Conservation (phyloP, 2,329 filamentous ascomycete genomes). For the Microascus cirrosus region DNA sequence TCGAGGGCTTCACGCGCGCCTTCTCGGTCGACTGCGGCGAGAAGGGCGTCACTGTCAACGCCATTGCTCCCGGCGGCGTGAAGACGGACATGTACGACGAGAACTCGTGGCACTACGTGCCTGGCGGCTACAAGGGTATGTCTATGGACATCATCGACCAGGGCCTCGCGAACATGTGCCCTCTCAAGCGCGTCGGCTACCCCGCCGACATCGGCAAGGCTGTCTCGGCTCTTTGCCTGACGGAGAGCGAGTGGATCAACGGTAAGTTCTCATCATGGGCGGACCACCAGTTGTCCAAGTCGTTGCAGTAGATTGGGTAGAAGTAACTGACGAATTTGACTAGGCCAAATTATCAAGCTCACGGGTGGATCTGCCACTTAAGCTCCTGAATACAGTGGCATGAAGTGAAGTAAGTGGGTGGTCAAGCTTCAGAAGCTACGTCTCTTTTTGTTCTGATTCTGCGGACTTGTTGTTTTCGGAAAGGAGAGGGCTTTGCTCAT, state of each 20-base stretch:
- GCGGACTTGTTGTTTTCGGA: neutral
- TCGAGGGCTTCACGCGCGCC: slow-evolving; percentile 61
- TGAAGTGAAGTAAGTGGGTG: neutral
- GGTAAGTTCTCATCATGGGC: slow-evolving; percentile 25
- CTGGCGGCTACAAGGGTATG: slow-evolving; percentile 41
- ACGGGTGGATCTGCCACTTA: slow-evolving; percentile 20
- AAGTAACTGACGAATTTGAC: neutral
- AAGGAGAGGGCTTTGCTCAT: neutral
- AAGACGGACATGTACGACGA: slow-evolving; percentile 69
- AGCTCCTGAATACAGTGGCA: neutral
- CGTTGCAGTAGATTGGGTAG: neutral
- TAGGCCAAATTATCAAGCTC: slow-evolving; percentile 27
- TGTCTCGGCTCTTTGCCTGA: slow-evolving; percentile 42
- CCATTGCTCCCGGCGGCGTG: slow-evolving; percentile 61
- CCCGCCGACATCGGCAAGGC: slow-evolving; percentile 48
- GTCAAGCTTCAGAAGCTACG: neutral
- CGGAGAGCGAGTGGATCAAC: slow-evolving; percentile 55
- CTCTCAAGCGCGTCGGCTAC: slow-evolving; percentile 46
- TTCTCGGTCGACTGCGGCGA: slow-evolving; percentile 62
- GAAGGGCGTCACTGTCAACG: slow-evolving; percentile 60
- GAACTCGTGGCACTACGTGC: slow-evolving; percentile 56
- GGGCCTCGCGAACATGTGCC: slow-evolving; percentile 43
- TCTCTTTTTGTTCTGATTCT: neutral
- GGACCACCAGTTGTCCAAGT: neutral
- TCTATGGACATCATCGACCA: slow-evolving; percentile 39